Conservation (phyloP, 495 filamentous ascomycete species). For the Jackrogersella minutella region DNA sequence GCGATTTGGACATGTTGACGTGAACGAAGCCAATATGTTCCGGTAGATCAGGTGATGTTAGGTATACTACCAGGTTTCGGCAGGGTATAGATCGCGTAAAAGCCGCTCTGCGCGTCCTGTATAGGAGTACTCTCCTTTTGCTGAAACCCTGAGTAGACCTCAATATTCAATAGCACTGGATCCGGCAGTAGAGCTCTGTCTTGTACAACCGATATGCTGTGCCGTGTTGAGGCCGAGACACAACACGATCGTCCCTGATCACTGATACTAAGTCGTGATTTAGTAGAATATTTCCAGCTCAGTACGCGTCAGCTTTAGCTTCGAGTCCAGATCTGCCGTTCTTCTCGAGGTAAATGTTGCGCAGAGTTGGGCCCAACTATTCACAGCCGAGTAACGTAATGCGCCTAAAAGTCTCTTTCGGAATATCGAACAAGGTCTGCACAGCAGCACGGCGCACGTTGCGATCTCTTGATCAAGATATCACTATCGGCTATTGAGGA, state of each 20-base stretch:
- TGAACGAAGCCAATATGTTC: neutral
- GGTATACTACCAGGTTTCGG: neutral
- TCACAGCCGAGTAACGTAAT: slow-evolving; percentile 2
- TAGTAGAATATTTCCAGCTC: neutral
- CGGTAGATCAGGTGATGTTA: neutral
- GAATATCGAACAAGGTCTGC: slow-evolving; percentile 18
- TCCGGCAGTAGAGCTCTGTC: neutral
- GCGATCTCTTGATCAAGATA: neutral
- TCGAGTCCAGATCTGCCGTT: neutral
- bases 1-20: slow-evolving; percentile 41
- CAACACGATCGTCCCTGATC: neutral
- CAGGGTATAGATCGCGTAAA: neutral
- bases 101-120: slow-evolving; percentile 6
- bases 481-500: neutral
- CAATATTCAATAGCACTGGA: neutral
- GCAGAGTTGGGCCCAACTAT: neutral
- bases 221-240: neutral
- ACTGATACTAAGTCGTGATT: neutral
- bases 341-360: slow-evolving; percentile 10
- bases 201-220: neutral
- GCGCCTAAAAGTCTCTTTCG: slow-evolving; percentile 1
- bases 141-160: neutral
- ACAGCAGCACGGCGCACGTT: slow-evolving; percentile 16
- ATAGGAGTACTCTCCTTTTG: neutral
- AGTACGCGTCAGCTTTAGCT: slow-evolving; percentile 20